Evolutionary conservation across 306 rosid species (phyloP).

Genomic region (Ormosia emarginata): DNA sequence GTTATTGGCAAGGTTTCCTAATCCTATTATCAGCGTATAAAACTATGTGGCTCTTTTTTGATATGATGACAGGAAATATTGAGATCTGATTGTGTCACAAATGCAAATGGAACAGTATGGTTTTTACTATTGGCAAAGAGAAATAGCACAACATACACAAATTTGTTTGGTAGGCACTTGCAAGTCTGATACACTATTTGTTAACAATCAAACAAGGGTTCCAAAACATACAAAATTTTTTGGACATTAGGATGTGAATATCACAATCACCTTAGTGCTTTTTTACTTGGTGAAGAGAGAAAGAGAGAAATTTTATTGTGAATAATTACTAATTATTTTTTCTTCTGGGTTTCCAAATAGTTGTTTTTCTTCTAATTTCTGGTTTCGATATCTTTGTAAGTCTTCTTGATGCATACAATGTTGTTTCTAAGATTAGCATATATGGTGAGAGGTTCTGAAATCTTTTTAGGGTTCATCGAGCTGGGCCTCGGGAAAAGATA

Average conservation of each 20-base stretch:
- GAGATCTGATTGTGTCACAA: neutral
- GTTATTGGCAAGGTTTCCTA: neutral
- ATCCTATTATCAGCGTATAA: neutral
- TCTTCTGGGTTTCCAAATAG: neutral
- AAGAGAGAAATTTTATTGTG: neutral
- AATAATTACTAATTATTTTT: neutral
- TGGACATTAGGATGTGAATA: neutral
- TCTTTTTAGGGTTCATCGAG: slow-evolving; percentile 87
- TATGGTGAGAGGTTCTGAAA: slow-evolving; percentile 15
- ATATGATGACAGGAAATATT: neutral
- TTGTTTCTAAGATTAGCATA: neutral
- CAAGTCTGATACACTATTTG: neutral
- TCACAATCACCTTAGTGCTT: neutral
- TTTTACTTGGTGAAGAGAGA: no score
- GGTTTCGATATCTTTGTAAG: neutral
- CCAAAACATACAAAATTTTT: neutral
- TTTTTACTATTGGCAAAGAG: neutral
- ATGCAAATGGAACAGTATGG: neutral
- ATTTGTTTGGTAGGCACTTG: neutral
- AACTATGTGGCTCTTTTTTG: neutral
- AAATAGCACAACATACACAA: no score
- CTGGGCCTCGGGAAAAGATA: slow-evolving; percentile 98
- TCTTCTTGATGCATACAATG: neutral
- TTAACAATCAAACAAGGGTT: neutral
- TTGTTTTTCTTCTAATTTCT: neutral